Percentiles rank a stretch among this genome's conserved stretches.
Conservation (phyloP, 345 rosid genomes). For the Citrus cavaleriei region DNA sequence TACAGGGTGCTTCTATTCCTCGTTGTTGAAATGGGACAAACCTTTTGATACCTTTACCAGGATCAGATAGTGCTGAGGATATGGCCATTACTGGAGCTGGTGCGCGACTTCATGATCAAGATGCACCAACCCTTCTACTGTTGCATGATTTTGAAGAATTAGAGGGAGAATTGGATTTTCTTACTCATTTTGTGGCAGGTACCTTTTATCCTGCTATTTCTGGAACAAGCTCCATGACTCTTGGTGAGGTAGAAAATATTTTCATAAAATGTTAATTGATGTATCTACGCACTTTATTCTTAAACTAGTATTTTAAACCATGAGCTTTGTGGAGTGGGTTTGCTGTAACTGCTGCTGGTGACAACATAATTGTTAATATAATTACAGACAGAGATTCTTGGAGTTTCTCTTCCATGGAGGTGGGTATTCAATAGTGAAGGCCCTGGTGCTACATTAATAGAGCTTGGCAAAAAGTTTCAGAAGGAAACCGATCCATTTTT, state of each 20-base stretch:
- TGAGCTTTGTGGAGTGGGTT: slow-evolving; percentile 8
- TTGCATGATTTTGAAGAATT: slow-evolving; percentile 92
- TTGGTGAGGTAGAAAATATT: too few relatives aligned
- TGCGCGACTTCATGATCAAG: slow-evolving; percentile 78
- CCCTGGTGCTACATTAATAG: too few relatives aligned
- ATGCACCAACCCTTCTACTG: slow-evolving; percentile 54
- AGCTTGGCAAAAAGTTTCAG: too few relatives aligned
- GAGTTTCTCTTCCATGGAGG: too few relatives aligned
- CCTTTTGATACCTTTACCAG: slow-evolving; percentile 78
- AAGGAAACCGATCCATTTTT: too few relatives aligned
- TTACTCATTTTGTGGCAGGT: too few relatives aligned
- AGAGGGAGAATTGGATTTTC: slow-evolving; percentile 25
- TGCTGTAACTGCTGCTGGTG: too few relatives aligned
- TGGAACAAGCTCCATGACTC: too few relatives aligned
- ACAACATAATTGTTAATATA: too few relatives aligned
- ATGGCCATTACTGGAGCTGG: slow-evolving; percentile 98
- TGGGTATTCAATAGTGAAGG: too few relatives aligned
- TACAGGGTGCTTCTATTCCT: slow-evolving; percentile 85
- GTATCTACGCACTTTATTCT: slow-evolving; percentile 6
- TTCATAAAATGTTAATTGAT: slow-evolving; percentile 15
- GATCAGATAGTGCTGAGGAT: slow-evolving; percentile 76
- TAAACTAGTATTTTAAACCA: neutral
- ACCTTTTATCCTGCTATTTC: too few relatives aligned
- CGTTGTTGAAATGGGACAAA: slow-evolving; percentile 85
- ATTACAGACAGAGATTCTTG: too few relatives aligned